Evolutionary conservation across 306 rosid species (phyloP).

Genomic region (Prinsepia uniflora): DNA sequence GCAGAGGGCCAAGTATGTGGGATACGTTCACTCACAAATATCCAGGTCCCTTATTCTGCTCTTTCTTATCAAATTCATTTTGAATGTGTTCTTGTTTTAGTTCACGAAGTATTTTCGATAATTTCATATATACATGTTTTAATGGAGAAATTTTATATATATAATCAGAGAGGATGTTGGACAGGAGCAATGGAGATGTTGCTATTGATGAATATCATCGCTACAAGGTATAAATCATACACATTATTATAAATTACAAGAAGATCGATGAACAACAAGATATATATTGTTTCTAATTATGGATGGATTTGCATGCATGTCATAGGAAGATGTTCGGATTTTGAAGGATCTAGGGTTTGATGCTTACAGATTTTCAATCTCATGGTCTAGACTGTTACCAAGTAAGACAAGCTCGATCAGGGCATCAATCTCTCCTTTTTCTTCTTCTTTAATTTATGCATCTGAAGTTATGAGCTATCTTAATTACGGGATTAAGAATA

Average conservation of each 20-base stretch:
- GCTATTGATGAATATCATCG: slow-evolving; percentile 41
- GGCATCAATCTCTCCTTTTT: background rate
- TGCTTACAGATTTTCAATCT: slow-evolving; percentile 53
- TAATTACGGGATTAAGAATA: too few species aligned
- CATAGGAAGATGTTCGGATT: slow-evolving; percentile 43
- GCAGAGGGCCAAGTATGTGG: slow-evolving; percentile 54
- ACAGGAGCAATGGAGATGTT: slow-evolving; percentile 40
- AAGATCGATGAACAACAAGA: too few species aligned
- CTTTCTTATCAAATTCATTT: too few species aligned
- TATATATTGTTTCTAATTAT: background rate
- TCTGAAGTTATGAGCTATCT: too few species aligned
- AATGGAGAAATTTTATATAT: background rate
- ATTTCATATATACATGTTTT: too few species aligned
- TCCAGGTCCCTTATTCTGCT: slow-evolving; percentile 22
- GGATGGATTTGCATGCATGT: background rate
- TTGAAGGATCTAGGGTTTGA: slow-evolving; percentile 38
- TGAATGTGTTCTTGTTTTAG: too few species aligned
- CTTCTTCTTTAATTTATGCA: background rate
- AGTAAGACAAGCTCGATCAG: slow-evolving; percentile 31
- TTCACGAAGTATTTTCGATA: too few species aligned
- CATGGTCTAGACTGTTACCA: slow-evolving; percentile 53
- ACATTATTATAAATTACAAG: too few species aligned
- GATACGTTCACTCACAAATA: slow-evolving; percentile 48
- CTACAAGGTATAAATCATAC: slow-evolving; percentile 28
- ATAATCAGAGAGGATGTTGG: slow-evolving; percentile 31